These are phyloP conservation scores for Huiozyma naganishii DNA, from an alignment of 805 yeast species.

Conservation along the genomic window DNA sequence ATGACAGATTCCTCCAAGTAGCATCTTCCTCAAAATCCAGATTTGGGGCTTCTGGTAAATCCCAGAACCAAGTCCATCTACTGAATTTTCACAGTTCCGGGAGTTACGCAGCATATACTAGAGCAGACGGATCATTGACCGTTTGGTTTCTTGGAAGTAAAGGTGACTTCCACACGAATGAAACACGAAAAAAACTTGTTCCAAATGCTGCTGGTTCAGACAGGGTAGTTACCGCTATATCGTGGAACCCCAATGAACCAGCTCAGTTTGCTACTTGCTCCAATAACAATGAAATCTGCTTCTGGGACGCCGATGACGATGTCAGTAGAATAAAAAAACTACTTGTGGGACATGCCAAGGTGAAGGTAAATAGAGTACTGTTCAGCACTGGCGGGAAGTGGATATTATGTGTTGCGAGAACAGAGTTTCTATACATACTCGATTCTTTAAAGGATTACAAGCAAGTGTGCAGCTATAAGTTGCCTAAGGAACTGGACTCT, in stretches of 20 bases:
- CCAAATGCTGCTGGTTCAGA: slow-evolving; percentile 14
- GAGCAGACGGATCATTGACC: slow-evolving; percentile 25
- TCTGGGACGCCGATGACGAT: slow-evolving; percentile 13
- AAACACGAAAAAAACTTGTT: slow-evolving; percentile 7
- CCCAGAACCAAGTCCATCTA: slow-evolving; percentile 14
- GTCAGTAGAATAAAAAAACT: slow-evolving; percentile 11
- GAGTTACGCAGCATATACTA: slow-evolving; percentile 18
- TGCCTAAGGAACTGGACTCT: slow-evolving; percentile 1
- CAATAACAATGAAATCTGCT: slow-evolving; percentile 11
- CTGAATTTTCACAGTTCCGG: slow-evolving; percentile 23
- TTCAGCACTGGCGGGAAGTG: slow-evolving; percentile 40
- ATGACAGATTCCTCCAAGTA: slow-evolving; percentile 14
- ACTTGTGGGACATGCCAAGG: slow-evolving; percentile 4
- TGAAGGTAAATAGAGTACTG: slow-evolving; percentile 14
- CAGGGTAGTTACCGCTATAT: slow-evolving; percentile 11
- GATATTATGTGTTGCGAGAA: slow-evolving; percentile 35
- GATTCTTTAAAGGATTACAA: slow-evolving; percentile 26
- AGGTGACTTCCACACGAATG: slow-evolving; percentile 1
- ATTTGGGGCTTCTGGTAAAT: slow-evolving; percentile 7
- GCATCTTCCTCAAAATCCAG: slow-evolving; percentile 14
- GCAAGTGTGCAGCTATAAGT: slow-evolving; percentile 8
- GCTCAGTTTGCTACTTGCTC: slow-evolving; percentile 18
- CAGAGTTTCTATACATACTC: slow-evolving; percentile 29
- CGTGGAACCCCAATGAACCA: slow-evolving; percentile 19
- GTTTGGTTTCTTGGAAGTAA: slow-evolving; percentile 12